A percentile compares a stretch with the other conserved stretches of the same genome.
These are phyloP conservation scores for Aschersonia sp. DNA, from an alignment of 2,329 filamentous ascomycete species.

Conservation along the genomic window DNA sequence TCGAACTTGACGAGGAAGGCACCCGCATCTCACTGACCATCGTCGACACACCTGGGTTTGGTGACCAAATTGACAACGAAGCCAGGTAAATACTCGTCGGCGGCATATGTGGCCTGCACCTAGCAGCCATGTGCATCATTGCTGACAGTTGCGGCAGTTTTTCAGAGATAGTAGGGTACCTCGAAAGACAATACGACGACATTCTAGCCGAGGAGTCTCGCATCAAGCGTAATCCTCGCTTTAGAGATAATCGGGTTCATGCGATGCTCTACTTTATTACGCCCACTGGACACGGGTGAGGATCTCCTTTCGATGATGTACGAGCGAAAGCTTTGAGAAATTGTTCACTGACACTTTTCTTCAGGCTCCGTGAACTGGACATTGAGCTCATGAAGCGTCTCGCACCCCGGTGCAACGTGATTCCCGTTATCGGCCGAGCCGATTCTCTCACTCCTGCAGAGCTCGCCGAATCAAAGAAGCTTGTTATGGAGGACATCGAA, in stretches of 20 bases:
- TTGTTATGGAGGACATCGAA: slow-evolving; percentile 99
- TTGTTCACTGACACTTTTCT: not conserved
- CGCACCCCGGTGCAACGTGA: slow-evolving; percentile 95
- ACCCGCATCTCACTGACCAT: slow-evolving; percentile 97
- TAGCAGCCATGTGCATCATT: not conserved
- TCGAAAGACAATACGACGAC: slow-evolving; percentile 98
- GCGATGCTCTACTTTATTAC: slow-evolving; percentile 99
- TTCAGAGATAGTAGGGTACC: slow-evolving; percentile 92
- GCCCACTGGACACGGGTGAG: slow-evolving; percentile 85
- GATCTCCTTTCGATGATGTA: not conserved
- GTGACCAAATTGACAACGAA: slow-evolving; percentile 98
- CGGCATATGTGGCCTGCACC: not conserved
- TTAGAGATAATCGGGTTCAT: slow-evolving; percentile 98
- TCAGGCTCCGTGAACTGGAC: slow-evolving; percentile 89
- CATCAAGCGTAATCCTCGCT: slow-evolving; percentile 99
- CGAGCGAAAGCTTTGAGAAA: not conserved
- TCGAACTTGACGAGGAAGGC: slow-evolving; percentile 95
- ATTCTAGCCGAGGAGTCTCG: slow-evolving; percentile 98
- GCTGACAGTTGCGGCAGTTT: slow-evolving; percentile 45
- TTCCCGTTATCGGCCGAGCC: slow-evolving; percentile 96
- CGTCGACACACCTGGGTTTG: slow-evolving; percentile 95
- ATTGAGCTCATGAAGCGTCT: slow-evolving; percentile 99
- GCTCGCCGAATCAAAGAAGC: slow-evolving; percentile 97
- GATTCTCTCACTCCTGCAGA: slow-evolving; percentile 94
- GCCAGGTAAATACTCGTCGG: slow-evolving; percentile 52